phyloP scores from a whole-genome alignment of 116 monocot species.

The Phalaenopsis hybrid region DNA sequence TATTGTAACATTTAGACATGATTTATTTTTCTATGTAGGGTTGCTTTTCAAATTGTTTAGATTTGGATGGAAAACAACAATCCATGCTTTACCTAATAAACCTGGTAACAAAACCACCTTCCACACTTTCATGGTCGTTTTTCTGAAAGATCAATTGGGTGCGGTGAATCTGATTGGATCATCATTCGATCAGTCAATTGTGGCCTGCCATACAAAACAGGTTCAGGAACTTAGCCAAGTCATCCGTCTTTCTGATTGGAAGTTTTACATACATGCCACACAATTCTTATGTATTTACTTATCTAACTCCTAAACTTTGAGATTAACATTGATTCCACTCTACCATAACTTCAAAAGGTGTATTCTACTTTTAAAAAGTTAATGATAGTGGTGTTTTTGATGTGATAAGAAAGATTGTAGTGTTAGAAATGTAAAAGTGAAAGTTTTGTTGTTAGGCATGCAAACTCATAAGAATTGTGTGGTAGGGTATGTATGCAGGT shows the following conservation, averaged over 20 bases:
- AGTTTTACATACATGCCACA: too few species aligned
- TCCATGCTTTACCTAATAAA: constrained; percentile 53
- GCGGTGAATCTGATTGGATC: constrained; percentile 31
- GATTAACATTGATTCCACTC: too few species aligned
- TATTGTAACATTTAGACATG: neutral
- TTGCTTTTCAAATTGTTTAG: constrained; percentile 78
- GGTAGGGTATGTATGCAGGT: too few species aligned
- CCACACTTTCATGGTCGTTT: constrained; percentile 72
- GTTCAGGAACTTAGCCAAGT: constrained; percentile 19
- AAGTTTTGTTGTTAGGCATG: too few species aligned
- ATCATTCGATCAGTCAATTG: constrained; percentile 35
- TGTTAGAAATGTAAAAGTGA: too few species aligned
- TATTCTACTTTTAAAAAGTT: too few species aligned
- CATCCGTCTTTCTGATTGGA: neutral
- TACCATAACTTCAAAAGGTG: too few species aligned
- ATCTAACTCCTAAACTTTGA: too few species aligned
- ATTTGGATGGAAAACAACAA: constrained; percentile 71
- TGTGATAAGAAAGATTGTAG: too few species aligned
- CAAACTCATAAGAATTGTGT: too few species aligned
- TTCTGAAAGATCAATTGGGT: constrained; percentile 42
- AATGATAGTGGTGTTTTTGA: too few species aligned
- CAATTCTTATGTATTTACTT: too few species aligned
- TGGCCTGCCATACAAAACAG: constrained; percentile 42
- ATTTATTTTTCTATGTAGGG: constrained; percentile 29
- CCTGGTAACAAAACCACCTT: constrained; percentile 36